Evolutionary conservation across 805 yeast genomes (phyloP).

Genomic region (Candida verbasci): DNA sequence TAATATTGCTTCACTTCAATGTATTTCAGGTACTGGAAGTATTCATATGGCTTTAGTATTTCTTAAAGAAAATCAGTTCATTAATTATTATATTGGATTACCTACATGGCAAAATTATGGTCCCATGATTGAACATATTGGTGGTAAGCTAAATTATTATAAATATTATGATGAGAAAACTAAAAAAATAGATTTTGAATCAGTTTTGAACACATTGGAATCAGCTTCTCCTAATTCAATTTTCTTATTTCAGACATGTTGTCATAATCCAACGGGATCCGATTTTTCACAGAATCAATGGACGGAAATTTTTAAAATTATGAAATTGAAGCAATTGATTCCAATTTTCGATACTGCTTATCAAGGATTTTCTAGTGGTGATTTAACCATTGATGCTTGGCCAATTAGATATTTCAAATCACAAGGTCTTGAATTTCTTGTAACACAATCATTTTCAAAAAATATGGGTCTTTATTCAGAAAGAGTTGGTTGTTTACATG

Average conservation of each 20-base stretch:
- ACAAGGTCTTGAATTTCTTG: constrained; percentile 38
- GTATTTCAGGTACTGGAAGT: constrained; percentile 41
- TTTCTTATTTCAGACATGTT: constrained; percentile 38
- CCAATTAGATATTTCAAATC: constrained; percentile 30
- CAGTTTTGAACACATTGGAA: constrained; percentile 21
- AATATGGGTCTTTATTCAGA: constrained; percentile 40
- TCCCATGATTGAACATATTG: constrained; percentile 29
- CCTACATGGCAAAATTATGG: constrained; percentile 40
- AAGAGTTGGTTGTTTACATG: constrained; percentile 36
- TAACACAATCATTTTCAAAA: constrained; percentile 37
- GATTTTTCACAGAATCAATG: constrained; percentile 36
- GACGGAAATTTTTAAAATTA: constrained; percentile 23
- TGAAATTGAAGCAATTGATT: constrained; percentile 22
- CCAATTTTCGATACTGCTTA: constrained; percentile 39
- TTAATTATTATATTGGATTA: constrained; percentile 28
- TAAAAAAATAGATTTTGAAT: constrained; percentile 26
- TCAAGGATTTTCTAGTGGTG: constrained; percentile 47
- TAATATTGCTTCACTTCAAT: constrained; percentile 31
- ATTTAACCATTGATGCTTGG: constrained; percentile 52
- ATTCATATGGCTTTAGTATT: constrained; percentile 34
- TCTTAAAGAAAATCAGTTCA: constrained; percentile 20
- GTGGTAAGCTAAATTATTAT: constrained; percentile 22
- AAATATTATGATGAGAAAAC: constrained; percentile 26
- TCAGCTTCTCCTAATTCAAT: constrained; percentile 30
- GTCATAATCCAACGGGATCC: constrained; percentile 44